These are phyloP conservation scores for Boletus mariae DNA, from an alignment of 1,284 basidiomycete species.

Conservation along the genomic window DNA sequence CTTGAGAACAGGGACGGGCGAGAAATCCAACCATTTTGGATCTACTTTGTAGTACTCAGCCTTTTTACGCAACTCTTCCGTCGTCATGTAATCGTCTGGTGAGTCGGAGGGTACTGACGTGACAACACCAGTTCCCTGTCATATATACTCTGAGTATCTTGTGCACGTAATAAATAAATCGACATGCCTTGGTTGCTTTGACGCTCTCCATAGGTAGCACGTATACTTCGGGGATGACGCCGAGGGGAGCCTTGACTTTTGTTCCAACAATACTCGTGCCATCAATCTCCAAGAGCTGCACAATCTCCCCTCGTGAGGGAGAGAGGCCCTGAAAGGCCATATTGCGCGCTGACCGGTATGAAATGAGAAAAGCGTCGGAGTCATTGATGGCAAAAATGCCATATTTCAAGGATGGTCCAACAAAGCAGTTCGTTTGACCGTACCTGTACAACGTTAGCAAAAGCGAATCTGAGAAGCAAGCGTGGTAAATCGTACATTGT, in stretches of 20 bases:
- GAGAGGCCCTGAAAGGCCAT: constrained; percentile 95
- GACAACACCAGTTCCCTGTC: constrained; percentile 93
- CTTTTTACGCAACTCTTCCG: constrained; percentile 94
- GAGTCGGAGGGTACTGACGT: constrained; percentile 98
- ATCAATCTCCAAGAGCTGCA: constrained; percentile 72
- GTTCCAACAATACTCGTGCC: constrained; percentile 86
- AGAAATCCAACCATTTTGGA: constrained; percentile 82
- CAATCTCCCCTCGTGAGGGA: constrained; percentile 65
- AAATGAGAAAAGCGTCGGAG: constrained; percentile 87
- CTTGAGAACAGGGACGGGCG: constrained; percentile 85
- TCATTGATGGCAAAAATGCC: constrained; percentile 88
- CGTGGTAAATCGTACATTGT: constrained; percentile 70
- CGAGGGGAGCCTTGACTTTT: constrained; percentile 87
- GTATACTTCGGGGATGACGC: constrained; percentile 83
- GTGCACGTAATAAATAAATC: background rate
- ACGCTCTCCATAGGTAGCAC: constrained; percentile 99
- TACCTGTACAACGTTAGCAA: constrained; percentile 54
- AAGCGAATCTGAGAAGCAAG: constrained; percentile 7
- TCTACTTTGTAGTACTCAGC: constrained; percentile 96
- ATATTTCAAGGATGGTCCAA: constrained; percentile 89
- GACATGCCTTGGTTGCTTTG: constrained; percentile 77
- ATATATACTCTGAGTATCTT: background rate
- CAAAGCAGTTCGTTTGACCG: constrained; percentile 98
- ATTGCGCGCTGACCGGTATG: constrained; percentile 88
- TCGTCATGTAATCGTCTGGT: constrained; percentile 92